Conservation (phyloP, 768 basidiomycete species). For the Panellus pusillus region DNA sequence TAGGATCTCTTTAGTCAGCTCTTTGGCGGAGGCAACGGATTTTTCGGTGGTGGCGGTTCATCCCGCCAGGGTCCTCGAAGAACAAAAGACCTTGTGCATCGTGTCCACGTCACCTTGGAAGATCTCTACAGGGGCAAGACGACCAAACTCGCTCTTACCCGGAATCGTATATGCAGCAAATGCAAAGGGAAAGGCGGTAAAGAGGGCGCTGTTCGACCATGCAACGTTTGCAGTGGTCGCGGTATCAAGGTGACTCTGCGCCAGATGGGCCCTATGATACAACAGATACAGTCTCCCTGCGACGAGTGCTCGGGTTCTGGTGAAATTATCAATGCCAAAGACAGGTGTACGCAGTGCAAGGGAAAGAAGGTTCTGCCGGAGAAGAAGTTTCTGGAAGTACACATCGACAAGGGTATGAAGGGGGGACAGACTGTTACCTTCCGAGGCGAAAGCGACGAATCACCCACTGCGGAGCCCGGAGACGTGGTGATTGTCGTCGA, state of each 20-base stretch:
- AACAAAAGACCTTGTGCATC: constrained; percentile 98
- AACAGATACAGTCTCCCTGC: constrained; percentile 96
- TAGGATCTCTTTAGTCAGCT: constrained; percentile 97
- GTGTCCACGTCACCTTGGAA: constrained; percentile 94
- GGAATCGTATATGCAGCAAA: constrained; percentile 89
- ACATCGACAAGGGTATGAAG: constrained; percentile 98
- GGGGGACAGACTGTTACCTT: constrained; percentile 89
- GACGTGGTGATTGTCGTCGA: constrained; percentile 94
- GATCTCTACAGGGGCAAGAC: constrained; percentile 99
- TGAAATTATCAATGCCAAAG: constrained; percentile 91
- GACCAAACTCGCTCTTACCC: constrained; percentile 94
- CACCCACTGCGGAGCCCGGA: constrained; percentile 85
- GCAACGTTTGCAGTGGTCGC: constrained; percentile 79
- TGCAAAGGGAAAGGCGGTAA: constrained; percentile 98
- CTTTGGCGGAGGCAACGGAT: constrained; percentile 82
- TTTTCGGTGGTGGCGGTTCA: constrained; percentile 73
- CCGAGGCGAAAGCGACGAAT: constrained; percentile 89
- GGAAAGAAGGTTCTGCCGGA: constrained; percentile 94
- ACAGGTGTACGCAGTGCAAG: constrained; percentile 89
- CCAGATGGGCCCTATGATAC: constrained; percentile 99
- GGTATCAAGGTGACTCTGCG: constrained; percentile 90
- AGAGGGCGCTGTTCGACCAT: constrained; percentile 88
- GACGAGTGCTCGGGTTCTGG: constrained; percentile 93
- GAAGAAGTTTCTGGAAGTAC: constrained; percentile 96
- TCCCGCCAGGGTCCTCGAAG: constrained; percentile 76